Percentiles rank a stretch among this genome's conserved stretches.
Evolutionary conservation across 495 filamentous ascomycete species (phyloP).

Genomic region (Haplographium delicatum): DNA sequence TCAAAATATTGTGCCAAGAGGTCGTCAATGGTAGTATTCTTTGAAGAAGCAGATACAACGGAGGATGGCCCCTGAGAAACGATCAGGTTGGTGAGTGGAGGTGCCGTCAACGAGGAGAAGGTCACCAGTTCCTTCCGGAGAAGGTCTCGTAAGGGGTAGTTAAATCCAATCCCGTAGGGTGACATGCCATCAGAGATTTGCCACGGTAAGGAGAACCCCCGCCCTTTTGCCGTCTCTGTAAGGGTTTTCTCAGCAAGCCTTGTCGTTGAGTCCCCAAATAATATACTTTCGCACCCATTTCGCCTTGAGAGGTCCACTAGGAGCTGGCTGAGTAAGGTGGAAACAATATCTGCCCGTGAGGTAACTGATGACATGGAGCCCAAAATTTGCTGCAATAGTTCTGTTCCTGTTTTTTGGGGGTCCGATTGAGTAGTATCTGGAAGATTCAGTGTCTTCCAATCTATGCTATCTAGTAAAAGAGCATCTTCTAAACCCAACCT

Average conservation of each 20-base stretch:
- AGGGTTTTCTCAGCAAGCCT: constrained; percentile 82
- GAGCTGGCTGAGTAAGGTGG: constrained; percentile 62
- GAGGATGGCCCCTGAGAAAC: constrained; percentile 33
- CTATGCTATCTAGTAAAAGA: constrained; percentile 36
- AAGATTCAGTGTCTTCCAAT: constrained; percentile 32
- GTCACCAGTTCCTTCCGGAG: constrained; percentile 70
- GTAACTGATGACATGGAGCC: constrained; percentile 60
- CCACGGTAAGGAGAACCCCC: constrained; percentile 78
- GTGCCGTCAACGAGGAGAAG: constrained; percentile 48
- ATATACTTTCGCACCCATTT: constrained; percentile 57
- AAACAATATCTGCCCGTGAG: constrained; percentile 67
- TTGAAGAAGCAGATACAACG: constrained; percentile 51
- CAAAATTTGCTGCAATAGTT: constrained; percentile 50
- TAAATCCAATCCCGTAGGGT: constrained; percentile 52
- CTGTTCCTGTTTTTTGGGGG: constrained; percentile 29
- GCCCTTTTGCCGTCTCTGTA: constrained; percentile 82
- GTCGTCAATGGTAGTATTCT: constrained; percentile 81
- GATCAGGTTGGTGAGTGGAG: constrained; percentile 48
- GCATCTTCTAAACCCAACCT: constrained; percentile 52
- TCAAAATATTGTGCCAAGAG: constrained; percentile 85
- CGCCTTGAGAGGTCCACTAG: constrained; percentile 58
- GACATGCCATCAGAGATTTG: constrained; percentile 68
- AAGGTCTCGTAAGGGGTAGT: constrained; percentile 76
- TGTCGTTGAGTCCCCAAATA: constrained; percentile 85
- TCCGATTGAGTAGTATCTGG: constrained; percentile 30